phyloP scores from a whole-genome alignment of 176 grass and related monocot species.

The Oryza glaberrima region DNA sequence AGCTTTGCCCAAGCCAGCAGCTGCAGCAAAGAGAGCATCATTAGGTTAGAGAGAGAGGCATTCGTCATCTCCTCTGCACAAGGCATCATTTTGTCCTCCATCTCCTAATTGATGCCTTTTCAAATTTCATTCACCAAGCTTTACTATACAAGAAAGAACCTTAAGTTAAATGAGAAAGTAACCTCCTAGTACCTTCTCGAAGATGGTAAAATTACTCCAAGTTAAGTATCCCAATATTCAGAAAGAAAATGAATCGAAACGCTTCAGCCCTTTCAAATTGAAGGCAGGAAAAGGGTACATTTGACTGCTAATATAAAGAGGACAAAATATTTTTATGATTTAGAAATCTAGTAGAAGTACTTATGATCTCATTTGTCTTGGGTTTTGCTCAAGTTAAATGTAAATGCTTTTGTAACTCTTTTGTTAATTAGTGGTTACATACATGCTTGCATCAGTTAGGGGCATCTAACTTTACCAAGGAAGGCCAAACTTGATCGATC shows the following conservation, averaged over 20 bases:
- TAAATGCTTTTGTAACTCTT: too few species aligned
- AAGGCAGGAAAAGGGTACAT: too few species aligned
- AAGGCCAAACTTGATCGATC: neutral
- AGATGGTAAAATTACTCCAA: too few species aligned
- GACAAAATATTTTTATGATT: neutral
- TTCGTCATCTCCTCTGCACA: conserved; percentile 17
- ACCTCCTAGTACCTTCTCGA: too few species aligned
- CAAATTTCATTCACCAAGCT: neutral
- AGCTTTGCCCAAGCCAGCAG: conserved; percentile 6
- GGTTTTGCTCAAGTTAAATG: neutral
- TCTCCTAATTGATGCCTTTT: neutral
- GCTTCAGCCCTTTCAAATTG: too few species aligned
- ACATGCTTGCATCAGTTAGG: neutral
- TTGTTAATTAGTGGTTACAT: too few species aligned
- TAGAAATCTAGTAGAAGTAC: too few species aligned
- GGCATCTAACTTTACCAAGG: neutral
- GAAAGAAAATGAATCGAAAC: too few species aligned
- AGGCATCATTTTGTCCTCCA: conserved; percentile 23
- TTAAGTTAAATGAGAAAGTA: too few species aligned
- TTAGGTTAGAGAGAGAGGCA: neutral
- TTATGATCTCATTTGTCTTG: neutral
- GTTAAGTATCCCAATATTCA: too few species aligned
- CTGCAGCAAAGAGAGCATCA: conserved; percentile 1
- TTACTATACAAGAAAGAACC: neutral
- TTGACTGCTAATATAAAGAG: too few species aligned